phyloP scores from a whole-genome alignment of 2,329 filamentous ascomycete species.

The Dactylella cylindrospora region DNA sequence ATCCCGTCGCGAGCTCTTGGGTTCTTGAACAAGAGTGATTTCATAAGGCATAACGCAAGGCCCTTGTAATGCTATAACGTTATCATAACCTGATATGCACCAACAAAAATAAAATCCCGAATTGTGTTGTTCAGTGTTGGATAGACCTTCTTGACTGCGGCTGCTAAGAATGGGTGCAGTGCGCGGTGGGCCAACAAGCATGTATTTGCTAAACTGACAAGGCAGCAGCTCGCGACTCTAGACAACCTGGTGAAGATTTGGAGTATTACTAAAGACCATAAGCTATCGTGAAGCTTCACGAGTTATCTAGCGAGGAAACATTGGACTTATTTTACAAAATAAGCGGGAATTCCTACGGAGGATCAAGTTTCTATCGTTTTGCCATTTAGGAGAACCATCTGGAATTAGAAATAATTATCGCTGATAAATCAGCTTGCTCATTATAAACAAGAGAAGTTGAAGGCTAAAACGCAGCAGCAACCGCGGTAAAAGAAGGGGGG shows the following conservation, averaged over 20 bases:
- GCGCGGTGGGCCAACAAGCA: no score
- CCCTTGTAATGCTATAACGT: conserved; percentile 34
- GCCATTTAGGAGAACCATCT: no score
- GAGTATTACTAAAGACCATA: conserved; percentile 11
- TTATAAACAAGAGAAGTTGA: no score
- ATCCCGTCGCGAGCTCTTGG: neutral
- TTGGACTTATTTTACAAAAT: no score
- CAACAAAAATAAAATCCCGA: conserved; percentile 4
- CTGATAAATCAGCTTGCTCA: no score
- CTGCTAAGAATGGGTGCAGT: conserved; percentile 7
- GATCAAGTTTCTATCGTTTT: no score
- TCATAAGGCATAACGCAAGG: conserved; percentile 24
- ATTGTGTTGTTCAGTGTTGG: conserved; percentile 17
- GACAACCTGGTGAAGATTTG: neutral
- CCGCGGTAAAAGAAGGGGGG: no score
- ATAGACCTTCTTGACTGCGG: conserved; percentile 10
- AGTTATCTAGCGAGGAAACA: no score
- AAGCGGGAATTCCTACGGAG: no score
- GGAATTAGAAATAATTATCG: no score
- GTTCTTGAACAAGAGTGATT: neutral
- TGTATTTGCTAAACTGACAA: conserved; percentile 26
- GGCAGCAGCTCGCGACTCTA: conserved; percentile 16
- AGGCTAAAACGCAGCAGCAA: no score
- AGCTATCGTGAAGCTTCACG: no score
- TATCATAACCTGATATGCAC: conserved; percentile 14